phyloP scores from a whole-genome alignment of 768 basidiomycete species.

The Tylopilus felleus region DNA sequence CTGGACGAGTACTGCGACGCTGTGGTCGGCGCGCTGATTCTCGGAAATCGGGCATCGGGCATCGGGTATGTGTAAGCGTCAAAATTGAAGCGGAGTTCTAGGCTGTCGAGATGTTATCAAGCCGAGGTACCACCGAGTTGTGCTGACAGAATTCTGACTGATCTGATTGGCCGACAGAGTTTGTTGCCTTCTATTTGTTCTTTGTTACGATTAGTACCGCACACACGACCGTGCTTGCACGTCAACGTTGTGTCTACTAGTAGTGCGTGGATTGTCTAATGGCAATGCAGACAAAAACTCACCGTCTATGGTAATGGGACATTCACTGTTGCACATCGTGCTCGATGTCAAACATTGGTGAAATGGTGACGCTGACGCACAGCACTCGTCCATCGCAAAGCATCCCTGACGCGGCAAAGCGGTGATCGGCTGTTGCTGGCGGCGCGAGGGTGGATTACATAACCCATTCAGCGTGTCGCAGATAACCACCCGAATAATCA shows the following conservation, averaged over 20 bases:
- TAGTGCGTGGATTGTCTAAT: no score
- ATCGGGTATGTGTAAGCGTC: not conserved
- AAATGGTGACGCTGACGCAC: not conserved
- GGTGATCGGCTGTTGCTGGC: not conserved
- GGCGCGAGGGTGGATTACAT: slow-evolving; percentile 14
- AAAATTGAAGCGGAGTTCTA: not conserved
- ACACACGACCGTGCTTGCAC: not conserved
- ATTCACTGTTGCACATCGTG: not conserved
- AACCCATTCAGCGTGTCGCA: slow-evolving; percentile 1
- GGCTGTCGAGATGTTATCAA: not conserved
- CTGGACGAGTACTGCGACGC: no score
- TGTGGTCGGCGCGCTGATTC: no score
- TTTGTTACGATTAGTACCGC: no score
- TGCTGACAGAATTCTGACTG: not conserved
- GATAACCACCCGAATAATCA: slow-evolving; percentile 11
- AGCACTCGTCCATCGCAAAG: slow-evolving; percentile 14
- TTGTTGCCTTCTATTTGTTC: not conserved
- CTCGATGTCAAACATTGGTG: not conserved
- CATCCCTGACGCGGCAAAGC: not conserved
- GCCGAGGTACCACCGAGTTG: slow-evolving; percentile 6
- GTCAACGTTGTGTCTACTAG: not conserved
- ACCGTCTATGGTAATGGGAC: not conserved
- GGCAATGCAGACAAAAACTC: not conserved
- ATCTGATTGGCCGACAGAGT: not conserved
- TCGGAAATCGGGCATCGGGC: no score